Percentiles rank a stretch among this genome's conserved stretches.
Evolutionary conservation across 1,284 basidiomycete genomes (phyloP).

Genomic region (Austroboletus olivaceoglutinosus): DNA sequence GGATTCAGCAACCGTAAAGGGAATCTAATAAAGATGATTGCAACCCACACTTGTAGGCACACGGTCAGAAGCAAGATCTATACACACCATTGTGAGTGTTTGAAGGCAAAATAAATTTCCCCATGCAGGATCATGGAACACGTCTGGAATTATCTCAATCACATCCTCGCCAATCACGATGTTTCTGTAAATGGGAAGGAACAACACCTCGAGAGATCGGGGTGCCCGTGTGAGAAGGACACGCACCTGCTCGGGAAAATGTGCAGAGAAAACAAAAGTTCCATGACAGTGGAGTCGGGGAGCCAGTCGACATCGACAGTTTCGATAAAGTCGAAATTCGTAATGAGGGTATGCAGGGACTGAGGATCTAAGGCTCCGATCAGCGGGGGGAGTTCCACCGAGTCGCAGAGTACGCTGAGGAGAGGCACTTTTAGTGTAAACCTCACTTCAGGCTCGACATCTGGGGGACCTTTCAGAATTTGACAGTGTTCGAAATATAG

Average conservation of each 20-base stretch:
- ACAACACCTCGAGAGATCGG: neutral
- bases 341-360: neutral
- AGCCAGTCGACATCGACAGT: neutral
- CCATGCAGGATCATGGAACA: neutral
- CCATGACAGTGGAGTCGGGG: constrained; percentile 1
- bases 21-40: neutral
- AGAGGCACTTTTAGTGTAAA: neutral
- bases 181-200: neutral
- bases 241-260: too few relatives aligned
- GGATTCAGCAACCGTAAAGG: too few relatives aligned
- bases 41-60: neutral
- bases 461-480: constrained; percentile 1
- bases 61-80: too few relatives aligned
- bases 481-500: constrained; percentile 9
- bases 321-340: neutral
- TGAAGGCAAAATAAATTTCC: neutral
- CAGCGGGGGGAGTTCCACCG: rapidly evolving
- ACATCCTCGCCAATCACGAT: too few relatives aligned
- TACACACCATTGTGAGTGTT: neutral
- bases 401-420: neutral
- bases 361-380: constrained; percentile 1
- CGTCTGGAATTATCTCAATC: neutral
- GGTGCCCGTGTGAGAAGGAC: neutral
- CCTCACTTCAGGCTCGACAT: neutral
- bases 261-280: neutral